Conservation (phyloP, 768 basidiomycete species). For the Termitomyces sp. region DNA sequence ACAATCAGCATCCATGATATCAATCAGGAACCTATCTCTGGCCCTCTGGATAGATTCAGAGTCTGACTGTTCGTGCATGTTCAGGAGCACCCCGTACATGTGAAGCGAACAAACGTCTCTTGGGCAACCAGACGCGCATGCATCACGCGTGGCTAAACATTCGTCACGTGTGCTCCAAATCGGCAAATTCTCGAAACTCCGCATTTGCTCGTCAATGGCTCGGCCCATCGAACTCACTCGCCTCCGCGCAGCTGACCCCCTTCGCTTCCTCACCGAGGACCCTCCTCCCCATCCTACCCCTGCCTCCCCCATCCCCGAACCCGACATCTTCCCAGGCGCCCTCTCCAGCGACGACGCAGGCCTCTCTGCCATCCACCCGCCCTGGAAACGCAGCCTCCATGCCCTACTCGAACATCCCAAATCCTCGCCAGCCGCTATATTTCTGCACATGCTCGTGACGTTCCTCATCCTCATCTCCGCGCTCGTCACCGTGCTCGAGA, state of each 20-base stretch:
- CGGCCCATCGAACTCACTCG: constrained; percentile 23
- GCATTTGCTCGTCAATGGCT: constrained; percentile 9
- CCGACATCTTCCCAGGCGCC: constrained; percentile 29
- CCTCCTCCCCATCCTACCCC: constrained; percentile 23
- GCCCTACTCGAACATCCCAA: constrained; percentile 78
- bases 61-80: no score
- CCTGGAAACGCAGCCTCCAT: constrained; percentile 64
- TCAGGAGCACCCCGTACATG: no score
- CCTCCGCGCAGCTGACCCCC: constrained; percentile 22
- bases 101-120: no score
- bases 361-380: constrained; percentile 33
- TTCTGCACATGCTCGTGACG: constrained; percentile 69
- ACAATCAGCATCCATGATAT: no score
- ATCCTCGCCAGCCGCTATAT: constrained; percentile 70
- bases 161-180: no score
- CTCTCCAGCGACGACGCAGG: constrained; percentile 32
- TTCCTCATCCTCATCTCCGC: constrained; percentile 72
- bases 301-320: constrained; percentile 28
- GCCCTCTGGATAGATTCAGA: no score
- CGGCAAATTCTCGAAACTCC: no score
- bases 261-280: constrained; percentile 44
- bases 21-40: no score
- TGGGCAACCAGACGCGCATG: no score
- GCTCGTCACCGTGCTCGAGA: constrained; percentile 74
- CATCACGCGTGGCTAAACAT: no score